Base-by-base conservation (phyloP, 2,329 filamentous ascomycete genomes). In the Elsinoe fawcettii region DNA sequence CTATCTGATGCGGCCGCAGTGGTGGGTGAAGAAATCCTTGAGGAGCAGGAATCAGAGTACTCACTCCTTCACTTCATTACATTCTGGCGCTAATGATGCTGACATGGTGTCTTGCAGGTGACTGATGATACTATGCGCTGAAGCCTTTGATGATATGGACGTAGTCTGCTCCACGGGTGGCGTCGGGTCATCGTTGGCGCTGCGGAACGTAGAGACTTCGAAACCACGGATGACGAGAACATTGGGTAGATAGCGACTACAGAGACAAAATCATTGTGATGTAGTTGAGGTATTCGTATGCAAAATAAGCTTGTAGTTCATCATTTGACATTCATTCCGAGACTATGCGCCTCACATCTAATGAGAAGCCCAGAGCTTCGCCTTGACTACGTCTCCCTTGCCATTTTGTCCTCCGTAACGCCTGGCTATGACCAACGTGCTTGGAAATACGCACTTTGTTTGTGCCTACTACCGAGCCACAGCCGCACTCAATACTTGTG, bases 11-110 rank as follows among this genome's bases (percentile, higher is more conserved):
- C 14, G 11, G 9, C 34, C 9, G 14, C 9, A 37, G 14, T 12
- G 14, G 34, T 14, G 34, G 11, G 3, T 12, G 4, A 12, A 14
- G 34, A 37, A n/a, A 37, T 12, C 14, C 6, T 32, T 32, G 30
- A 32, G n/a, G n/a, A n/a, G n/a, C 9, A 30, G 27, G 5, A 30
- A 9, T 30, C 27, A 30, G 27, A 30, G n/a, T 32, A 70, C 84
- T 67, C 75, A 96, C 92, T 96, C 92, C 75, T 97, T 97, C 63
- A 92, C 82, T 68, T 95, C 87, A 65, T 96, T 96, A 71, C 92
- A 97, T 73, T 96, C 90, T 20, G 91, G 87, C 51, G 92, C 91
- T 64, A 99, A 80, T 53, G 93, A 99, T 58, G 92, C 89, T 58
- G 93, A 96, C 93, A 97, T 96, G 20, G 27, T 30, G 27, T 30